Conservation (phyloP, 2,329 filamentous ascomycete genomes). For the Nigrospora osmanthi region DNA sequence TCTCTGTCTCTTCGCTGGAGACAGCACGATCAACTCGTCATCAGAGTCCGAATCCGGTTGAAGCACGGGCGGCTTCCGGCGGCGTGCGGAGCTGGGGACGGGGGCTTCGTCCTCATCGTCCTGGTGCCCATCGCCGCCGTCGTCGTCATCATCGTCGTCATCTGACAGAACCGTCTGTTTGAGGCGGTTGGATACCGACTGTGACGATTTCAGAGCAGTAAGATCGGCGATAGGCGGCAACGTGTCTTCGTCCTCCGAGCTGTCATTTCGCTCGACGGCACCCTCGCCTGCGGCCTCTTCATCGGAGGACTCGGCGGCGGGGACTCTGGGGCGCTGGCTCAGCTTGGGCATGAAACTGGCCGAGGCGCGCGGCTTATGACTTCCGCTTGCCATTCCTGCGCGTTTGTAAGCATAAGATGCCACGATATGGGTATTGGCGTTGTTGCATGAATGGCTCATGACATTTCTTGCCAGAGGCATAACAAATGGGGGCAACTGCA, state of each 20-base stretch:
- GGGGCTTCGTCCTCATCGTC: conserved; percentile 10
- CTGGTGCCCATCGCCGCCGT: conserved; percentile 12
- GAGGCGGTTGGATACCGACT: conserved; percentile 20
- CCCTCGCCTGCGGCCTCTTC: conserved; percentile 13
- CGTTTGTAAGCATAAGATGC: not conserved
- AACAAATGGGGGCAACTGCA: too few species aligned
- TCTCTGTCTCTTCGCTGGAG: conserved; percentile 20
- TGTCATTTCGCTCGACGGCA: conserved; percentile 9
- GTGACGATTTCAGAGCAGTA: conserved; percentile 13
- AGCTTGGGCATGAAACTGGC: conserved; percentile 19
- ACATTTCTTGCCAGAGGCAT: too few species aligned
- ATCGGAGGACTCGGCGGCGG: conserved; percentile 13
- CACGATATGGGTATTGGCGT: too few species aligned
- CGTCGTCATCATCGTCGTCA: conserved; percentile 13
- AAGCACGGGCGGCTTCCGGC: conserved; percentile 6
- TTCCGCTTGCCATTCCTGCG: not conserved
- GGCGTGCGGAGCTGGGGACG: conserved; percentile 6
- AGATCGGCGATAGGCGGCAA: conserved; percentile 8
- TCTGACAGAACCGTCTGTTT: conserved; percentile 13
- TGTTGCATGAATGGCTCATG: too few species aligned
- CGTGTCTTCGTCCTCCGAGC: conserved; percentile 11
- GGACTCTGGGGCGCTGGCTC: conserved; percentile 3
- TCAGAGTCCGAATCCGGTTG: conserved; percentile 15
- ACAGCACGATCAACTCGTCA: conserved; percentile 9
- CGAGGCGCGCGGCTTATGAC: not conserved